Conservation (phyloP, 2,329 filamentous ascomycete species). For the Neopestalotiopsis sp. region DNA sequence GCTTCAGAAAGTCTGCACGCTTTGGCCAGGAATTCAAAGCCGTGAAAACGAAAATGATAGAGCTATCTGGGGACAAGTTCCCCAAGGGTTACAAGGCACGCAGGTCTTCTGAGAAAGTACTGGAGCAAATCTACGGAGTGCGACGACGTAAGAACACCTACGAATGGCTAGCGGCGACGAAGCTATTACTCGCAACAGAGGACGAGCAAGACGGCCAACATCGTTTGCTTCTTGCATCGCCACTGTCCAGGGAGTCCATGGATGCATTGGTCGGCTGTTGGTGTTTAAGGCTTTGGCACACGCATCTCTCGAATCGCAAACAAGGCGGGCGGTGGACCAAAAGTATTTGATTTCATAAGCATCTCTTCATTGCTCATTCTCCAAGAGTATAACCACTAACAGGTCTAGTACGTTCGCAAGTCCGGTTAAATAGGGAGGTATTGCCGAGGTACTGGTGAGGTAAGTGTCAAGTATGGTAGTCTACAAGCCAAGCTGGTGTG, state of each 20-base stretch:
- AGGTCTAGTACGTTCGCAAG: background rate
- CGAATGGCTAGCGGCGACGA: slow-evolving; percentile 25
- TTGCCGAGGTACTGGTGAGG: slow-evolving; percentile 3
- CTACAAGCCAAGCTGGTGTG: background rate
- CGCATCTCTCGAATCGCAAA: slow-evolving; percentile 16
- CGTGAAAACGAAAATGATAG: slow-evolving; percentile 23
- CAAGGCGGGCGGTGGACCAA: background rate
- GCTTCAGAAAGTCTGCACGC: slow-evolving; percentile 23
- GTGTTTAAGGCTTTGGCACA: slow-evolving; percentile 28
- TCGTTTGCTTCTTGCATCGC: slow-evolving; percentile 23
- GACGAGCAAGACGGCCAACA: slow-evolving; percentile 23
- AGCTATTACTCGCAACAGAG: slow-evolving; percentile 27
- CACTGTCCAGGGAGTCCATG: slow-evolving; percentile 22
- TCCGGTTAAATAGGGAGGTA: background rate
- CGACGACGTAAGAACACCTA: slow-evolving; percentile 21
- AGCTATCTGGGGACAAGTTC: slow-evolving; percentile 20
- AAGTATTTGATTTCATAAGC: background rate
- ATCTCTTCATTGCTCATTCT: background rate
- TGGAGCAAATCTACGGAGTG: slow-evolving; percentile 28
- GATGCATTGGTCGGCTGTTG: slow-evolving; percentile 30
- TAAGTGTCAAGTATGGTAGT: background rate
- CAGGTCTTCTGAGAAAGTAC: slow-evolving; percentile 22
- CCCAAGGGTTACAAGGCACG: slow-evolving; percentile 28
- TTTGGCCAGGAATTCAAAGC: slow-evolving; percentile 24
- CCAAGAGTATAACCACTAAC: background rate